These are phyloP conservation scores for Acanthamoeba lugdunensis DNA, from an alignment of 208 protist species.

Conservation along the genomic window DNA sequence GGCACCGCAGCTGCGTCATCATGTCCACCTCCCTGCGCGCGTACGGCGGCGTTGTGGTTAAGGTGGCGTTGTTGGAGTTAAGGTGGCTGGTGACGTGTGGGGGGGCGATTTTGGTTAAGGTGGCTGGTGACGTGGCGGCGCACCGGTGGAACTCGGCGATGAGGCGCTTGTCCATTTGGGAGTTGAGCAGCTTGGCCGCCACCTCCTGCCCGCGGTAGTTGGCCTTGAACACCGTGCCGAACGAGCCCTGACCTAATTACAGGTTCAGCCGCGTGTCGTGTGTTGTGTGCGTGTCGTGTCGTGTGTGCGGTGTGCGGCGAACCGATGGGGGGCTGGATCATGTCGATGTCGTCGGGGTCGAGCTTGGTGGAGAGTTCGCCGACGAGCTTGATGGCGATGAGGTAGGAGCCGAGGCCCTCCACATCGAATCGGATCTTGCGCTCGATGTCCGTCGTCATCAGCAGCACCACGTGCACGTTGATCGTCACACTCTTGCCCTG, in stretches of 20 bases:
- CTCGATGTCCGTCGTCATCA: constrained; percentile 24
- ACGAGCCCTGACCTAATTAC: background rate
- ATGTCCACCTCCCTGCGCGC: constrained; percentile 18
- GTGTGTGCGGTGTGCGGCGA: background rate
- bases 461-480: constrained; percentile 24
- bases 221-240: constrained; percentile 65
- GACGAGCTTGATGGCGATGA: constrained; percentile 42
- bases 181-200: constrained; percentile 60
- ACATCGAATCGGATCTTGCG: constrained; percentile 63
- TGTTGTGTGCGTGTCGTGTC: too few species aligned
- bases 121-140: background rate
- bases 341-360: constrained; percentile 66
- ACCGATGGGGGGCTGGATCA: background rate
- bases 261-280: too few species aligned
- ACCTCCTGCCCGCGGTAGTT: constrained; percentile 45
- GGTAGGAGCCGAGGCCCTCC: constrained; percentile 59
- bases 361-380: constrained; percentile 61
- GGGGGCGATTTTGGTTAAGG: background rate
- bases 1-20: constrained; percentile 24
- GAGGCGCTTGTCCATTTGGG: background rate
- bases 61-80: too few species aligned
- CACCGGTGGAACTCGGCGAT: constrained; percentile 27
- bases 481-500: constrained; percentile 50
- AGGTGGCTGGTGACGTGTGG: too few species aligned
- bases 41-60: background rate